Conservation (phyloP, 352 stramenopile genomes). For the Peronospora belbahrii region DNA sequence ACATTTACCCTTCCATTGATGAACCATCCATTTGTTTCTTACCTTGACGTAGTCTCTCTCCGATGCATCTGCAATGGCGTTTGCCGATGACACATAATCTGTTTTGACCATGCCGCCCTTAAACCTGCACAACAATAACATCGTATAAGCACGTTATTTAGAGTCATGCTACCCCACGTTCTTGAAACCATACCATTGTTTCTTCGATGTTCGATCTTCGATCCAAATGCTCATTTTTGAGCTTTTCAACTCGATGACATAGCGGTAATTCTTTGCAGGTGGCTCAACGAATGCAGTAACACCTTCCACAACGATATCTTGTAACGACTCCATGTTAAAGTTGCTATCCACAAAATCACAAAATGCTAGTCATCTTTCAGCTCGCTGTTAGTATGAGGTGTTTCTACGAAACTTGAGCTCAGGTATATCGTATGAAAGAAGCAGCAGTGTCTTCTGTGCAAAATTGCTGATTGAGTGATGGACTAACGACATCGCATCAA, state of each 20-base stretch:
- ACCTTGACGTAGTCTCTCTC: constrained; percentile 9
- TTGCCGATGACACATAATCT: constrained; percentile 9
- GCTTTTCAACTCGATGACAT: constrained; percentile 8
- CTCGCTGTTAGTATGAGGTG: no score
- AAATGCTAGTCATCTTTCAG: no score
- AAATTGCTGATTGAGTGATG: no score
- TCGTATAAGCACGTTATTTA: not conserved
- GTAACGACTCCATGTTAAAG: not conserved
- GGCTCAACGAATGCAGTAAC: constrained; percentile 1
- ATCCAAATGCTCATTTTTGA: constrained; percentile 14
- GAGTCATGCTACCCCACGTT: not conserved
- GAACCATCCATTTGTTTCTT: not conserved
- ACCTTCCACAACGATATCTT: constrained; percentile 9
- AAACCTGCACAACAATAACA: constrained; percentile 4
- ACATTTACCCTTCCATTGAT: no score
- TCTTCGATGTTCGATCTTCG: constrained; percentile 9
- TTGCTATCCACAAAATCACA: not conserved
- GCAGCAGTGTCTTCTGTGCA: no score
- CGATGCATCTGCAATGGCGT: constrained; percentile 6
- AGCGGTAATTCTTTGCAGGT: constrained; percentile 2
- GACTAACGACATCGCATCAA: no score
- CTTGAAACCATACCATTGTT: constrained; percentile 6
- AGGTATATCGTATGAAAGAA: no score
- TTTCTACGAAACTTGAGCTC: no score
- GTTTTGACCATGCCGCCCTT: constrained; percentile 8